Evolutionary conservation across 2,329 filamentous ascomycete genomes (phyloP).

Genomic region (Sordariomycetes sp.): DNA sequence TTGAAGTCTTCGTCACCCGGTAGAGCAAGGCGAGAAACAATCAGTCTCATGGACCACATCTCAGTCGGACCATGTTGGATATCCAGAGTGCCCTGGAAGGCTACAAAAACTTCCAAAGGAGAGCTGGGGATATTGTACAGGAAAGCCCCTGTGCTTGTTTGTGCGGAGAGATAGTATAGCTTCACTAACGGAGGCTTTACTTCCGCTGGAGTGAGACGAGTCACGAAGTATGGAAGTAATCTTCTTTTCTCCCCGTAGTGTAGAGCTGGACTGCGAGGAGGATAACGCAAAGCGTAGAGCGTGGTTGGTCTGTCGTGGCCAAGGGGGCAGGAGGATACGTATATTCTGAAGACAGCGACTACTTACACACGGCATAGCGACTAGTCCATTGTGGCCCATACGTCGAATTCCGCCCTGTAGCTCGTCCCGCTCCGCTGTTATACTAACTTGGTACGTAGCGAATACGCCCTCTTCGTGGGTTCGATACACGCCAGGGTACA

Average conservation of each 20-base stretch:
- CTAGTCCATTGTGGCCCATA: not conserved
- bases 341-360: not conserved
- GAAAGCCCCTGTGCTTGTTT: not conserved
- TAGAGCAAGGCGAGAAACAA: not conserved
- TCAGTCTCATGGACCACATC: not conserved
- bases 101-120: not conserved
- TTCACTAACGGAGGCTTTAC: not conserved
- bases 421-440: not conserved
- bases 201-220: too few relatives aligned
- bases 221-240: too few relatives aligned
- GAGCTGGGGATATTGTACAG: not conserved
- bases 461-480: not conserved
- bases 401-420: not conserved
- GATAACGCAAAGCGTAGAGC: not conserved
- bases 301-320: not conserved
- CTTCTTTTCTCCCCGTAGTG: not conserved
- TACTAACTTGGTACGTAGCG: conserved; percentile 1
- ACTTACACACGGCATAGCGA: not conserved
- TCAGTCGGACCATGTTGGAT: too few relatives aligned
- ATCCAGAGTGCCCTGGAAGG: too few relatives aligned
- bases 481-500: not conserved
- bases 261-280: not conserved
- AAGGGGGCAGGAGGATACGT: not conserved
- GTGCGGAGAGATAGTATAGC: not conserved
- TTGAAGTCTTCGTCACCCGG: not conserved